Conservation (phyloP, 306 rosid genomes). For the Quercus berberidifolia region DNA sequence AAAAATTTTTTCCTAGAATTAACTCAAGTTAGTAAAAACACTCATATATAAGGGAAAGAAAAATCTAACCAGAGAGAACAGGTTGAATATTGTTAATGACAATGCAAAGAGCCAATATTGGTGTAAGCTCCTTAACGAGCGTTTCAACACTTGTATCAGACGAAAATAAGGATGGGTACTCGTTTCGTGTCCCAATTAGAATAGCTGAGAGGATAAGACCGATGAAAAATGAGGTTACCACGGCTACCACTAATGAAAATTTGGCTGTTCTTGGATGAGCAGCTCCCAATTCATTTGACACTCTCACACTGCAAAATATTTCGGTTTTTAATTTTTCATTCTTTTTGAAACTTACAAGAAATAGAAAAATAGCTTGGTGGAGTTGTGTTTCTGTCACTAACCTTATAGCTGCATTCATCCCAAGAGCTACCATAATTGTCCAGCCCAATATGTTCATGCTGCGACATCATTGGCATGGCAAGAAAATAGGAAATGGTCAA, state of each 20-base stretch:
- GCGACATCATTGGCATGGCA: constrained; percentile 20
- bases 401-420: constrained; percentile 76
- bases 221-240: constrained; percentile 34
- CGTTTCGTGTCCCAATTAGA: constrained; percentile 31
- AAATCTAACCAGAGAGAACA: constrained; percentile 56
- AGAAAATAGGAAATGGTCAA: background rate
- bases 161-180: constrained; percentile 59
- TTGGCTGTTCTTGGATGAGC: constrained; percentile 79
- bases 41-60: background rate
- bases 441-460: constrained; percentile 79
- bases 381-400: background rate
- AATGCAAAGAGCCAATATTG: constrained; percentile 62
- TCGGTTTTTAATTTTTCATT: background rate
- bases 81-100: constrained; percentile 78
- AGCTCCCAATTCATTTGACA: constrained; percentile 91
- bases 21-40: background rate
- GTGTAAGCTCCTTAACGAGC: constrained; percentile 58
- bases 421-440: constrained; percentile 59
- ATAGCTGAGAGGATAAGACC: constrained; percentile 37
- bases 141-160: constrained; percentile 39
- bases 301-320: constrained; percentile 60
- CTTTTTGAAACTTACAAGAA: background rate
- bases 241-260: constrained; percentile 69
- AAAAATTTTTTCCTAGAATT: too few relatives aligned
- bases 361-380: background rate